Conservation (phyloP, 441 rosid genomes). For the Erodium texanum region DNA sequence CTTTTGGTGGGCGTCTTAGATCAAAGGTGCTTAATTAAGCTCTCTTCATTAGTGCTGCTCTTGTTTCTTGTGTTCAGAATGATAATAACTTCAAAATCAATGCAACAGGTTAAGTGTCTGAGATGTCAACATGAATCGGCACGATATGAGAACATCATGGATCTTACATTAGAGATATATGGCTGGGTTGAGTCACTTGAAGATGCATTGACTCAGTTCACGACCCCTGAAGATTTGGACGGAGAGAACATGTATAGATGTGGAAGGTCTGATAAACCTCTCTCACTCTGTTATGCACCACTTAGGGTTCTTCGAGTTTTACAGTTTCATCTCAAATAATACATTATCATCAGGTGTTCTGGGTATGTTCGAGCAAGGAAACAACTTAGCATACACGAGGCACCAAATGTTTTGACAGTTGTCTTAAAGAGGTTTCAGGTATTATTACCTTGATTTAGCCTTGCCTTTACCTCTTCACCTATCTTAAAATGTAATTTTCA, state of each 20-base stretch:
- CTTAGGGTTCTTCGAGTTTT: not conserved
- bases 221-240: slow-evolving; percentile 71
- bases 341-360: slow-evolving; percentile 40
- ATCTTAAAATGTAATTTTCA: no score
- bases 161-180: slow-evolving; percentile 71
- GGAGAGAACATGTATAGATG: slow-evolving; percentile 91
- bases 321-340: not conserved
- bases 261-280: slow-evolving; percentile 56
- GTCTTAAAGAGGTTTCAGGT: slow-evolving; percentile 90
- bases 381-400: slow-evolving; percentile 74
- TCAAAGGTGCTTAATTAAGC: slow-evolving; percentile 43
- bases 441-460: no score
- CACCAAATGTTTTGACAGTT: slow-evolving; percentile 80
- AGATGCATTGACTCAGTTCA: slow-evolving; percentile 78
- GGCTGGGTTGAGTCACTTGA: slow-evolving; percentile 80
- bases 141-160: slow-evolving; percentile 78
- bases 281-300: no score
- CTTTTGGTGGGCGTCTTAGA: slow-evolving; percentile 70
- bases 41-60: not conserved
- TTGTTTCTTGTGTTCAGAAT: not conserved
- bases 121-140: slow-evolving; percentile 73
- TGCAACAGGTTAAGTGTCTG: slow-evolving; percentile 62
- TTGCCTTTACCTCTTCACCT: no score
- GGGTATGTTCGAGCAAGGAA: slow-evolving; percentile 70
- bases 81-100: slow-evolving; percentile 1